Evolutionary conservation across 169 alveolate species (phyloP).

Genomic region (Neospora caninum): DNA sequence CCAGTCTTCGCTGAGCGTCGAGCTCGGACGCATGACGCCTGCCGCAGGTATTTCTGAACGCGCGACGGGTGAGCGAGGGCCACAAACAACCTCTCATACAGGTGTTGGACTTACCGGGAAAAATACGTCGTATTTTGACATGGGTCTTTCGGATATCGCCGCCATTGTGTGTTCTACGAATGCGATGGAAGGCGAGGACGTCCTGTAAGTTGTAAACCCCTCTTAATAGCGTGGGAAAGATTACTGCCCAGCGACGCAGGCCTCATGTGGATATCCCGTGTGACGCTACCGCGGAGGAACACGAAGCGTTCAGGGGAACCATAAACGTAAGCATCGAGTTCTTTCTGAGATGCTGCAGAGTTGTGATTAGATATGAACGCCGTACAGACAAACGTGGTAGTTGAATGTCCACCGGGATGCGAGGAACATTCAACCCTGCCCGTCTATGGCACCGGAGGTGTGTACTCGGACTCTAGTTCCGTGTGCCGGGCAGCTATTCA

Average conservation of each 20-base stretch:
- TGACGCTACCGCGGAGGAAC: constrained; percentile 68
- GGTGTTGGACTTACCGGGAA: constrained; percentile 65
- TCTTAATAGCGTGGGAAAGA: neutral
- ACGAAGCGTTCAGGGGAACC: constrained; percentile 72
- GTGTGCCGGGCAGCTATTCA: constrained; percentile 91
- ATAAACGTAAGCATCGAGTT: constrained; percentile 38
- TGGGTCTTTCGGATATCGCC: constrained; percentile 83
- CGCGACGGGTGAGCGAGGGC: too few species aligned
- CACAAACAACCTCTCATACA: neutral
- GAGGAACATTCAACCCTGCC: constrained; percentile 69
- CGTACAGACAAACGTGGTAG: constrained; percentile 83
- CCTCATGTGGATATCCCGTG: constrained; percentile 74
- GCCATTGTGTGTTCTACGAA: constrained; percentile 90
- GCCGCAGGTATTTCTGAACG: constrained; percentile 6
- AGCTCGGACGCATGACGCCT: neutral
- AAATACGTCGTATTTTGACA: constrained; percentile 67
- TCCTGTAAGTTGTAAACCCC: constrained; percentile 56
- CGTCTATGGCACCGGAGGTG: constrained; percentile 86
- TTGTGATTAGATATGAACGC: neutral
- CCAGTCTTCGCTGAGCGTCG: constrained; percentile 37
- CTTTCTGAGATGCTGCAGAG: neutral
- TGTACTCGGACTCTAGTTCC: constrained; percentile 87
- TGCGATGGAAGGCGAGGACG: constrained; percentile 78
- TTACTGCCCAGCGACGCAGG: neutral
- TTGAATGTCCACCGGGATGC: constrained; percentile 86